Base-by-base conservation (phyloP, 768 basidiomycete genomes). In the Naganishia friedmannii region DNA sequence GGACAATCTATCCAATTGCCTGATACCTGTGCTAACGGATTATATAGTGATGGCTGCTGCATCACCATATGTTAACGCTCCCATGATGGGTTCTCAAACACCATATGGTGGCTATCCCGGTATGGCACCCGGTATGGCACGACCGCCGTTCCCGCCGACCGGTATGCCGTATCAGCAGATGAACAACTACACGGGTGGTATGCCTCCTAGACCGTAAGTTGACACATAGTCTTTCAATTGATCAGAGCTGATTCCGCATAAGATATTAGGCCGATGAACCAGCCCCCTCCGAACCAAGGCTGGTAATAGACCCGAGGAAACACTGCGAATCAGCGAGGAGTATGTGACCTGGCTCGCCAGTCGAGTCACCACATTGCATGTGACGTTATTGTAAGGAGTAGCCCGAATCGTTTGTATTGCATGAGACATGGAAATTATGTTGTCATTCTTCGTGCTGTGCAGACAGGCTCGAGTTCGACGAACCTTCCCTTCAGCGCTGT, bases 61-160 rank as follows among this genome's bases (percentile, higher is more conserved):
- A 21, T 63, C 60, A 13, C 60, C 60, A 12, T 63, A 63, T 29
- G 60, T 63, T 23, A 63, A 63, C 26, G 39, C 28, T 17, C 48
- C 48, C 3, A 46, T 63, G 42, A 42, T 29, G 19, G 60, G 39
- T 26, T 28, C 21, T 21, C 37, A 42, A 2, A 63, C 60, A 17
- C 60, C 60, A 29, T 63, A 63, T 29, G 60, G 60, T 5, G n/a
- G n/a, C n/a, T 34, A 63, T 26, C 60, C 39, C 39, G 42, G 26
- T 28, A 42, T 63, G 37, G 60, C 21, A n/a, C 37, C 60, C 15
- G 39, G 60, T 13, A 58, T 58, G 60, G 23, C 23, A 10, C 21
- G 60, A n/a, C 60, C 60, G 26, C 60, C 60, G 28, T 63, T 63
- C 60, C 60, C 60, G 29, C 60, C 60, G 21, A 63, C 31, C 12